These are phyloP conservation scores for Macrophomina phaseolina DNA, from an alignment of 2,329 filamentous ascomycete species.

Conservation along the genomic window DNA sequence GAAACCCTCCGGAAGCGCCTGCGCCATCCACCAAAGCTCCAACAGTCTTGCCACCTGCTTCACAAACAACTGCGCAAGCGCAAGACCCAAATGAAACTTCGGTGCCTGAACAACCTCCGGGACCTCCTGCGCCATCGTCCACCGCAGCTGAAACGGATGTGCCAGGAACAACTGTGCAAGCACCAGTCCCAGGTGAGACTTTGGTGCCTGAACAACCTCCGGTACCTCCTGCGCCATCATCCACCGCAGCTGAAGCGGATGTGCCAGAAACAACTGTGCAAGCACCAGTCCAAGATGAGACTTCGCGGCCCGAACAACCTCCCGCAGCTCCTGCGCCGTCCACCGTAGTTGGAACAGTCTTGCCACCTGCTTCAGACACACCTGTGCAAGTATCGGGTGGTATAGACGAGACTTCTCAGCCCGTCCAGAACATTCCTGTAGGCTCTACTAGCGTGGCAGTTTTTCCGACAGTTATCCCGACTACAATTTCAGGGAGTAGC, in stretches of 20 bases:
- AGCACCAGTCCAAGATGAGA: background rate
- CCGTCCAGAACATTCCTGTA: background rate
- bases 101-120: background rate
- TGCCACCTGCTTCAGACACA: background rate
- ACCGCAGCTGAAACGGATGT: too few relatives aligned
- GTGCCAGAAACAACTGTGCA: background rate
- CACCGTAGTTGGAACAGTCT: background rate
- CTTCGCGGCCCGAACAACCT: background rate
- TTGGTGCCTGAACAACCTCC: background rate
- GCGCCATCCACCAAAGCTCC: background rate
- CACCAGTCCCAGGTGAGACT: background rate
- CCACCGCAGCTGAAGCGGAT: too few relatives aligned
- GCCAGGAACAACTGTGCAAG: background rate
- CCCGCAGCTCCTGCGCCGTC: background rate
- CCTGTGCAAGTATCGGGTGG: background rate
- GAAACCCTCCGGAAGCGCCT: background rate
- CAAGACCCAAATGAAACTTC: background rate
- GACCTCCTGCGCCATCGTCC: background rate
- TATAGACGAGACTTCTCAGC: background rate
- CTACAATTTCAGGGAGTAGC: background rate
- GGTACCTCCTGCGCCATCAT: background rate
- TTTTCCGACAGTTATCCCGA: background rate
- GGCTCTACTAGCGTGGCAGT: background rate
- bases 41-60: background rate
- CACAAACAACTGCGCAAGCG: background rate